Base-by-base conservation (phyloP, 2,329 filamentous ascomycete genomes). In the Penicillium janthinellum region DNA sequence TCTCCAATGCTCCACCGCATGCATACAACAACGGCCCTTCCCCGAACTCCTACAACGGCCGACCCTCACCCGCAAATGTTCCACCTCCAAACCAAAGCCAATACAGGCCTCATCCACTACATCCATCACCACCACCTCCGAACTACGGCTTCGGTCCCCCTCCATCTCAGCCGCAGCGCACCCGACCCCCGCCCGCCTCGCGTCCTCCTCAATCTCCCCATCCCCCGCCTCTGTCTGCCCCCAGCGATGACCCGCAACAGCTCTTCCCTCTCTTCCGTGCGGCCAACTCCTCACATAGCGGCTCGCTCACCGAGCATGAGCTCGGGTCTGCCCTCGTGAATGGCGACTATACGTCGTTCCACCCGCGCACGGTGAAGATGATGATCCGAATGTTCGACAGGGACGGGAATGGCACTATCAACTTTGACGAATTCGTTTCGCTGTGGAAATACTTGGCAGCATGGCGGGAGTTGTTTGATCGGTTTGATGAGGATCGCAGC, bases 301-400 rank as follows among this genome's bases (percentile, higher is more conserved):
- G 94, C 20, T 87, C 92, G 65, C 84, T 99, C 49, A 92, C 90
- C 2, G 93, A 96, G 77, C 83, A 84, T 54, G 94, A 98, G 77
- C 88, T 99, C 12, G 89, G 91, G 10, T 89, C 90, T 1, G 95
- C 95, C 20, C 87, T 99, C 5, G 93, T 98, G 60, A 99, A 99
- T 73, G 94, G 93, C 57, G 95, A 99, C 82, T 97, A 91, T 86
- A 91, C 91, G 1, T 86, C 92, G 4, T 99, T 99, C 75, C 93
- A 99, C 77, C 84, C 88, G 4, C 90, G 96, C 70, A 99, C 95
- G 1, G 93, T 98, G 65, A 90, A 90, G 72, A 96, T 98, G 91
- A 97, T 99, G 93, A 97, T 99, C 67, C 90, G 93, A 73, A 98
- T 99, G 95, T 99, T 99, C 79, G 94, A 98, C 79, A 91, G 90